Evolutionary conservation across 805 yeast species (phyloP).

Genomic region (Metschnikowia corniflorae): DNA sequence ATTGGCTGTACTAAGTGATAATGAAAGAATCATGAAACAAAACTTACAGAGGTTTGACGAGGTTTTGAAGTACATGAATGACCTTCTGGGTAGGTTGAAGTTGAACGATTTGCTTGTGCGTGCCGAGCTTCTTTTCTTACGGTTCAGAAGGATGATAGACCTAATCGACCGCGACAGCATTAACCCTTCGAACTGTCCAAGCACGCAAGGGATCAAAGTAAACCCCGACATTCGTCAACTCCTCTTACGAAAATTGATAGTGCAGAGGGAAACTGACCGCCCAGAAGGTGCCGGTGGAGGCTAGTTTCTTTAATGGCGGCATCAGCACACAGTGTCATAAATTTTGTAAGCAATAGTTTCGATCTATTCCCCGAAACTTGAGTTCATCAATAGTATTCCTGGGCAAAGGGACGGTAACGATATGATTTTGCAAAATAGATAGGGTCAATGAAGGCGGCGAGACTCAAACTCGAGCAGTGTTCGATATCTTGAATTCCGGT

Average conservation of each 20-base stretch:
- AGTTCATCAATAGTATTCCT: too few relatives aligned
- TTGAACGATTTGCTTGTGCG: conserved; percentile 76
- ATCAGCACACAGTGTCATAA: too few relatives aligned
- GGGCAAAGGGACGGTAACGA: too few relatives aligned
- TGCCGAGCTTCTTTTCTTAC: conserved; percentile 76
- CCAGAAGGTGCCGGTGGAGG: conserved; percentile 47
- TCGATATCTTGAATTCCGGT: too few relatives aligned
- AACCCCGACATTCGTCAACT: conserved; percentile 57
- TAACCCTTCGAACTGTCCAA: conserved; percentile 2
- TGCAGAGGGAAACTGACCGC: conserved; percentile 56
- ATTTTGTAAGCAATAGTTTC: too few relatives aligned
- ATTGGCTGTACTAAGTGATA: conserved; percentile 82
- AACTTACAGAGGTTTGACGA: conserved; percentile 82
- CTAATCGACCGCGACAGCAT: conserved; percentile 60
- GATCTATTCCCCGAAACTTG: too few relatives aligned
- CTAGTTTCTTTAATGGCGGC: too few relatives aligned
- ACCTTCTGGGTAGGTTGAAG: conserved; percentile 71
- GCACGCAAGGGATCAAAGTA: conserved; percentile 20
- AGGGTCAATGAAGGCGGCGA: too few relatives aligned
- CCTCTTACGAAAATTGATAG: conserved; percentile 56
- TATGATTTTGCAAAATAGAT: too few relatives aligned
- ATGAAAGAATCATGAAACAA: conserved; percentile 71
- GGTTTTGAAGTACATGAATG: conserved; percentile 89
- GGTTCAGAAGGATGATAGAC: conserved; percentile 75
- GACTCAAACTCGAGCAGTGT: too few relatives aligned